Conservation (phyloP, 2,329 filamentous ascomycete genomes). For the Metarhizium guizhouense region DNA sequence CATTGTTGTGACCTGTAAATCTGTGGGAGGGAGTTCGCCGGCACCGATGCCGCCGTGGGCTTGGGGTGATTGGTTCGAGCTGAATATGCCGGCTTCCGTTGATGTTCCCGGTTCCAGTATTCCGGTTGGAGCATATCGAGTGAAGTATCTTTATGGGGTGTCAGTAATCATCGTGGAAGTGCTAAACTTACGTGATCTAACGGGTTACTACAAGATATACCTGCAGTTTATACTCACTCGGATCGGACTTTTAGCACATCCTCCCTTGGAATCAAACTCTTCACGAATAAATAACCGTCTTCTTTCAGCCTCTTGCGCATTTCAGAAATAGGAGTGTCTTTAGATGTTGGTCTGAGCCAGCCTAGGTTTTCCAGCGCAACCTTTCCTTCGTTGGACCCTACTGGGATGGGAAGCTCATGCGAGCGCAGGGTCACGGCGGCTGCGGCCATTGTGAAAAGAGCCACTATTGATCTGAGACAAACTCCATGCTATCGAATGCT, state of each 20-base stretch:
- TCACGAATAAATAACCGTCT: slow-evolving; percentile 2
- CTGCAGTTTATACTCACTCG: neutral
- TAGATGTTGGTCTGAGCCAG: neutral
- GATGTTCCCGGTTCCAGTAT: slow-evolving; percentile 1
- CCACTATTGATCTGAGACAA: neutral
- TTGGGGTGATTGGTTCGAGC: neutral
- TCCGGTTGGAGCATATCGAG: slow-evolving; percentile 1
- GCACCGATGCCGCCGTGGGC: slow-evolving; percentile 1
- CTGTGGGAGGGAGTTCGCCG: slow-evolving; percentile 1
- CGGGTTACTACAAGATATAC: neutral
- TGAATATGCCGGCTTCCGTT: slow-evolving; percentile 4
- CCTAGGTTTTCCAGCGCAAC: neutral
- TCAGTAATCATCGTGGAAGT: neutral
- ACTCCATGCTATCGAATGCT: neutral
- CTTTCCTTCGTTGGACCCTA: slow-evolving; percentile 4
- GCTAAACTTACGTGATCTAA: neutral
- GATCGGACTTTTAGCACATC: slow-evolving; percentile 1
- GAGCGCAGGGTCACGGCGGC: neutral
- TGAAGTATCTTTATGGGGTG: neutral
- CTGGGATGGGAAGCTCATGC: neutral
- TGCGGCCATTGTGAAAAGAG: neutral
- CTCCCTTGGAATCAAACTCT: slow-evolving; percentile 1
- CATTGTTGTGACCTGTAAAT: slow-evolving; percentile 1
- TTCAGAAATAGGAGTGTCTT: neutral
- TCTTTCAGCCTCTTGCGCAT: neutral